A percentile compares a stretch with the other conserved stretches of the same genome.
phyloP scores from a whole-genome alignment of 352 stramenopile species.

The Globisporangium nunn region DNA sequence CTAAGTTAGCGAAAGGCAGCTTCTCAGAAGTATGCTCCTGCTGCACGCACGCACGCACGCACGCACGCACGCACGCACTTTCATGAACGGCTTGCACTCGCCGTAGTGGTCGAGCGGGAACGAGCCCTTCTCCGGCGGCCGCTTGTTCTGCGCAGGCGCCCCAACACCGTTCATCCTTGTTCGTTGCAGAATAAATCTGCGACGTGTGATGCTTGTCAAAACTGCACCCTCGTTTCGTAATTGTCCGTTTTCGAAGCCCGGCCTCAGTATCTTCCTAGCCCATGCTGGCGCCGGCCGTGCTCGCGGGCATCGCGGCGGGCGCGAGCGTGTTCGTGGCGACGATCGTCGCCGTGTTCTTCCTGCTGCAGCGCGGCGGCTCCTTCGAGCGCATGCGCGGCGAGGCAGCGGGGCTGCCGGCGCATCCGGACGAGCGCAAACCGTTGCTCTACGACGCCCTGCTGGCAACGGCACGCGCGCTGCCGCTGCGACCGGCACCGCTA shows the following conservation, averaged over 20 bases:
- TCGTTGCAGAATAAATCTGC: not conserved
- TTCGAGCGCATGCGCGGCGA: conserved; percentile 86
- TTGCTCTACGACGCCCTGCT: conserved; percentile 87
- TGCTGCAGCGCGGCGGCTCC: conserved; percentile 77
- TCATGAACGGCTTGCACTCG: conserved; percentile 86
- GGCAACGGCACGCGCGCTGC: conserved; percentile 26
- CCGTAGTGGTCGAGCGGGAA: conserved; percentile 89
- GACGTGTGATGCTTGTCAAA: not conserved
- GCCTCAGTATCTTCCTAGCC: too few relatives aligned
- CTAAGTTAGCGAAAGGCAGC: not conserved
- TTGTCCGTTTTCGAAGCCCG: not conserved
- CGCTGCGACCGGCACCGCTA: not conserved
- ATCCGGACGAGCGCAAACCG: conserved; percentile 63
- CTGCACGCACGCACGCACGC: not conserved
- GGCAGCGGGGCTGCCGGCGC: conserved; percentile 50
- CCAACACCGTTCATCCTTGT: conserved; percentile 69
- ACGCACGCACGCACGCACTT: conserved; percentile 30
- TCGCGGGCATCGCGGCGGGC: conserved; percentile 75
- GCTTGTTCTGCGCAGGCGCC: conserved; percentile 61
- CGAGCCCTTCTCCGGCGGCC: conserved; percentile 84
- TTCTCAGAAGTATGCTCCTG: not conserved
- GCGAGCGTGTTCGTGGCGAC: conserved; percentile 79
- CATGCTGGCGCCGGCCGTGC: conserved; percentile 52
- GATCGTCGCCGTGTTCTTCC: conserved; percentile 74
- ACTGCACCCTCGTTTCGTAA: not conserved